phyloP scores from a whole-genome alignment of 805 yeast genomes.

The Monosporozyma aerobia region DNA sequence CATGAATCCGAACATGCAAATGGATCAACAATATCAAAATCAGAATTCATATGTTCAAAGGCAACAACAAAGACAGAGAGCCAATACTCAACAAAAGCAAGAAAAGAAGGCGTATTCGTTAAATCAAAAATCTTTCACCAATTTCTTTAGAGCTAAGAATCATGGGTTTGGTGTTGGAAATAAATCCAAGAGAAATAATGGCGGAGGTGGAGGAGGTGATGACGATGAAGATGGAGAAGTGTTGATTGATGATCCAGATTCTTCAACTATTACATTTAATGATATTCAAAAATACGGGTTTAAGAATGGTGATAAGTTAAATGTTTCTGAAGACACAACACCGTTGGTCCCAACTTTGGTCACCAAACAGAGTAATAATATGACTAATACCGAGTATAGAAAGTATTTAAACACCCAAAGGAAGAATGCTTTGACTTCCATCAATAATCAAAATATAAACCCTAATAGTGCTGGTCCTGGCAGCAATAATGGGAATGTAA shows the following conservation, averaged over 20 bases:
- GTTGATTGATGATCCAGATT: conserved; percentile 25
- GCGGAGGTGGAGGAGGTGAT: conserved; percentile 22
- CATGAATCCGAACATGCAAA: neutral
- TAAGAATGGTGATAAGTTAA: conserved; percentile 51
- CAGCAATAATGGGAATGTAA: neutral
- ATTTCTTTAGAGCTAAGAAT: conserved; percentile 17
- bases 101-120: conserved; percentile 16
- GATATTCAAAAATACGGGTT: conserved; percentile 58
- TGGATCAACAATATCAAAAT: neutral
- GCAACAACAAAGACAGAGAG: conserved; percentile 1
- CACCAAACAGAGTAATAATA: conserved; percentile 25
- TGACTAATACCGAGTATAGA: conserved; percentile 54
- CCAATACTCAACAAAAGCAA: neutral
- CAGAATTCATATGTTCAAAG: conserved; percentile 8
- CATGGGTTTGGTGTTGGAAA: conserved; percentile 9
- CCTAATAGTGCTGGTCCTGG: neutral
- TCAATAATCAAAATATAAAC: conserved; percentile 30
- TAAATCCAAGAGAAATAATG: conserved; percentile 6
- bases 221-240: conserved; percentile 34
- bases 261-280: conserved; percentile 44
- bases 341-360: conserved; percentile 69
- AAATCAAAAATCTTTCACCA: conserved; percentile 17
- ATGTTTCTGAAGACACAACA: conserved; percentile 47
- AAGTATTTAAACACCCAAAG: conserved; percentile 61
- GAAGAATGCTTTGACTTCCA: conserved; percentile 42